Base-by-base conservation (phyloP, 1,284 basidiomycete genomes). In the Lentinula novae-zelandiae region DNA sequence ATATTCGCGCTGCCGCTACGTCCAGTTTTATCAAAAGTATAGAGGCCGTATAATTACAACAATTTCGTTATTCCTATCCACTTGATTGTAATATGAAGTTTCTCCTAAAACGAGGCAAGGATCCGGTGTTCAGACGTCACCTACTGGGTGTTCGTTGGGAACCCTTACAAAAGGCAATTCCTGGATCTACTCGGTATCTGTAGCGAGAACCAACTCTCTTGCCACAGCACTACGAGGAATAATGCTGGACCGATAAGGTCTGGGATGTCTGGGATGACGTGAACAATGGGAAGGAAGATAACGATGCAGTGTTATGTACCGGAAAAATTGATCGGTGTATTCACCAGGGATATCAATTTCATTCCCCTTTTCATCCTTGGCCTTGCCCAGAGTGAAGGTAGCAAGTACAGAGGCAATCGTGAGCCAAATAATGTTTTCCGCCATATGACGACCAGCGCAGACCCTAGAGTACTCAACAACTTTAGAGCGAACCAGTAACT, bases 1-100 rank as follows among this genome's bases (percentile, higher is more conserved):
- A 85, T 67, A 77, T 86, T 22, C 82, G 83, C 61, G 74, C 78
- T 15, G 75, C 76, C 15, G 79, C 78, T 40, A 46, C 63, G 39
- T 71, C 76, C 36, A 71, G 75, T 60, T 79, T 80, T 65, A 64
- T 78, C 65, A 73, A 74, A 63, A 75, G 71, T 66, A 73, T 79
- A n/a, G 48, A 51, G 36, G 50, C 39, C 20, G 36, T 36, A 15
- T 57, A 61, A 40, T n/a, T 39, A 36, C 50, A 40, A 27, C 27
- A 13, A 33, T 20, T 44, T 52, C 9, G 15, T 8, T 33, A 17
- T 36, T n/a, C 39, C 39, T 10, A 3, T 27, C 27, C 0, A 3
- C 27, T 53, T n/a, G 40, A 42, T 42, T 15, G 40, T 42, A 42
- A 15, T 42, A 17, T n/a, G 15, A n/a, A 13, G n/a, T 9, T 42